Conservation (phyloP, 169 alveolate species). For the Plasmodium sp. region DNA sequence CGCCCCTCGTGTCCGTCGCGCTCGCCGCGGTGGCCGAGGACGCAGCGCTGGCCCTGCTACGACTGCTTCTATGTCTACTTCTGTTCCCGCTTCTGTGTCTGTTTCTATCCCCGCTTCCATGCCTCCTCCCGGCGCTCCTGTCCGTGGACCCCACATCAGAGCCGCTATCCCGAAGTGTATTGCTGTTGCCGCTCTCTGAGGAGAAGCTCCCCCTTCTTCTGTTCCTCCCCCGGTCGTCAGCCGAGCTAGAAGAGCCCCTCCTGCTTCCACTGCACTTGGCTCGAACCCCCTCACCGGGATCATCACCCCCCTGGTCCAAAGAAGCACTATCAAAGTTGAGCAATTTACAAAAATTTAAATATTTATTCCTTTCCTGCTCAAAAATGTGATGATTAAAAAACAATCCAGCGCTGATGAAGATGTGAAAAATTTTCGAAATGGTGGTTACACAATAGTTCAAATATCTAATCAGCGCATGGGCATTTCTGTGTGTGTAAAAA, state of each 20-base stretch:
- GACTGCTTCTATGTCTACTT: not conserved
- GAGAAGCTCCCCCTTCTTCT: not conserved
- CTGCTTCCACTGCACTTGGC: not conserved
- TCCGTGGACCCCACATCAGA: not conserved
- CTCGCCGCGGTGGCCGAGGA: not conserved
- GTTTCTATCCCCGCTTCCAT: not conserved
- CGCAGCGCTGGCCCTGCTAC: not conserved
- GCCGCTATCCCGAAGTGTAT: not conserved
- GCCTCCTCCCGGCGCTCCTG: not conserved
- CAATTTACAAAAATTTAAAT: constrained; percentile 46
- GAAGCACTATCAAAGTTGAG: constrained; percentile 17
- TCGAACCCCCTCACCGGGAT: not conserved
- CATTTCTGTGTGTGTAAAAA: constrained; percentile 14
- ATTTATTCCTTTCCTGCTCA: constrained; percentile 24
- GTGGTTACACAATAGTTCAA: constrained; percentile 40
- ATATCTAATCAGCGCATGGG: constrained; percentile 37
- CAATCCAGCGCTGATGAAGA: constrained; percentile 34
- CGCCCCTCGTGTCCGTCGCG: not conserved
- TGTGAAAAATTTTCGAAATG: constrained; percentile 24
- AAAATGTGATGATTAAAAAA: constrained; percentile 52
- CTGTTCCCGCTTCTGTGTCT: not conserved
- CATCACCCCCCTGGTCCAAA: not conserved
- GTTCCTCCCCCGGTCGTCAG: not conserved
- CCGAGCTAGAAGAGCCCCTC: not conserved
- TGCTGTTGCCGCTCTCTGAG: not conserved